Conservation (phyloP, 768 basidiomycete genomes). For the Termitomyces sp. region DNA sequence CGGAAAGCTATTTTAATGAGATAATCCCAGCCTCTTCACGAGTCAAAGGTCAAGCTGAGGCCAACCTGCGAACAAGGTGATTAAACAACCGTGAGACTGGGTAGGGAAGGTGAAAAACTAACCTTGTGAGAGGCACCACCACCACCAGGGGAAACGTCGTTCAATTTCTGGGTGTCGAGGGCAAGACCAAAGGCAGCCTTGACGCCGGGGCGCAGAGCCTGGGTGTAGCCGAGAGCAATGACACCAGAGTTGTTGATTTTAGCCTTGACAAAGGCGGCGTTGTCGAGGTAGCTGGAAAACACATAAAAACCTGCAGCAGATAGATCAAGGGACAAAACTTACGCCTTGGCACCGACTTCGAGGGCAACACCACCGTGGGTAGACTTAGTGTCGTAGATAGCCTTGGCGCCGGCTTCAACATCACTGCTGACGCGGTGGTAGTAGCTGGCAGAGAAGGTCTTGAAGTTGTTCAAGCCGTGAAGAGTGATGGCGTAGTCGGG, state of each 20-base stretch:
- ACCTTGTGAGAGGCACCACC: conserved; percentile 80
- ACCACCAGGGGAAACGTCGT: conserved; percentile 60
- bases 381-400: conserved; percentile 91
- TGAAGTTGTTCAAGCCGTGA: conserved; percentile 93
- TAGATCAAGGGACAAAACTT: conserved; percentile 28
- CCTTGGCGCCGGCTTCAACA: conserved; percentile 95
- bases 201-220: conserved; percentile 90
- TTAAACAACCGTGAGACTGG: background rate
- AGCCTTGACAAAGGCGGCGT: conserved; percentile 91
- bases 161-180: conserved; percentile 90
- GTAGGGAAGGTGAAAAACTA: conserved; percentile 6
- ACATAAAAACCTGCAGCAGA: background rate
- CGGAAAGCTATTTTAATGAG: conserved; percentile 30
- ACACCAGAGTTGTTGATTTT: conserved; percentile 98
- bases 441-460: conserved; percentile 92
- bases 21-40: conserved; percentile 39
- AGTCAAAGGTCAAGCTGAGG: conserved; percentile 71
- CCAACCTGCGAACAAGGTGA: conserved; percentile 47
- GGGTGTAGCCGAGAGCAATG: conserved; percentile 88
- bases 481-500: conserved; percentile 94
- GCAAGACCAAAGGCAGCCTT: conserved; percentile 92
- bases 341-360: conserved; percentile 96
- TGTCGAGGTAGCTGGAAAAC: conserved; percentile 69
- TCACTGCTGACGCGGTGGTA: conserved; percentile 93
- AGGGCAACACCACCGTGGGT: conserved; percentile 83